phyloP scores from a whole-genome alignment of 176 grass and related monocot genomes.

The Phoenix dactylifera region DNA sequence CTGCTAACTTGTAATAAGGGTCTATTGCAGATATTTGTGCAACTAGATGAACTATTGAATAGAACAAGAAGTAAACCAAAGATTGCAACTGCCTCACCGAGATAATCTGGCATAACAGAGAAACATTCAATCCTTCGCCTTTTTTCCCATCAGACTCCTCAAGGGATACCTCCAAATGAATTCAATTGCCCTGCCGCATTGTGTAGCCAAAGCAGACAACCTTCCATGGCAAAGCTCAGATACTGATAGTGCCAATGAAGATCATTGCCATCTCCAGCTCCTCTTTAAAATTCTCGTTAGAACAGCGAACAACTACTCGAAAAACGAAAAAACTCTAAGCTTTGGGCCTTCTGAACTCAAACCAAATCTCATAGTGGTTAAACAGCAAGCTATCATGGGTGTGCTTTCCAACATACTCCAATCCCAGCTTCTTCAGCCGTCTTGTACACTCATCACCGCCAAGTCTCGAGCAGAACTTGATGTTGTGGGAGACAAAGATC shows the following conservation, averaged over 20 bases:
- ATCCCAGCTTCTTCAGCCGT: conserved; percentile 43
- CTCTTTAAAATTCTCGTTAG: neutral
- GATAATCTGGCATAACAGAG: conserved; percentile 4
- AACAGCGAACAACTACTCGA: conserved; percentile 19
- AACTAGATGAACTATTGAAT: neutral
- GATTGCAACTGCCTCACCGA: neutral
- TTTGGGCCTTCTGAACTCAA: conserved; percentile 62
- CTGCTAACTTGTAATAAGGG: neutral
- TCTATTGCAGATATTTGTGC: neutral
- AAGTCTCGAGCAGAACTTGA: conserved; percentile 79
- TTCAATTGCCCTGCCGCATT: too few species aligned
- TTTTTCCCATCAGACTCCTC: too few species aligned
- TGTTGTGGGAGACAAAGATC: conserved; percentile 90
- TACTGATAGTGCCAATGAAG: conserved; percentile 1
- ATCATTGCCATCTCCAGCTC: conserved; percentile 11
- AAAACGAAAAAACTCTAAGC: conserved; percentile 23
- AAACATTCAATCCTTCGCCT: too few species aligned
- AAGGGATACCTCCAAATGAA: too few species aligned
- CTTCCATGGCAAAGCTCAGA: too few species aligned
- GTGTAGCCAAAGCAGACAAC: too few species aligned
- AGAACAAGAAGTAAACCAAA: neutral
- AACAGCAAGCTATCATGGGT: conserved; percentile 94
- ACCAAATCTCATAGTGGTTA: conserved; percentile 97
- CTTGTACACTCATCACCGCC: conserved; percentile 64
- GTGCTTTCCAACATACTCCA: conserved; percentile 61